phyloP scores from a whole-genome alignment of 495 filamentous ascomycete genomes.

The Penicillium egyptiacum region DNA sequence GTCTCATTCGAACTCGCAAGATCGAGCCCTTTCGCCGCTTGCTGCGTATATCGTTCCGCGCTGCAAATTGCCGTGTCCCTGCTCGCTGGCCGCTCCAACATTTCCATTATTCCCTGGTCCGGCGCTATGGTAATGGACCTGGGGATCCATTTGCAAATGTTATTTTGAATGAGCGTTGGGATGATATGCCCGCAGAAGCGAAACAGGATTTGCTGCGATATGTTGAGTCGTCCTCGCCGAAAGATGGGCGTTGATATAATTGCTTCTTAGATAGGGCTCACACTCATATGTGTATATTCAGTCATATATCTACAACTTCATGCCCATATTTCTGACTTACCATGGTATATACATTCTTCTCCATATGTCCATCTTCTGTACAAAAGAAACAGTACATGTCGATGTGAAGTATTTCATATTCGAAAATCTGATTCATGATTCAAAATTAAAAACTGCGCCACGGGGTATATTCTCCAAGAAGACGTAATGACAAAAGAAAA shows the following conservation, averaged over 20 bases:
- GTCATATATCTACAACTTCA: not conserved
- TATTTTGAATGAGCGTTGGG: constrained; percentile 37
- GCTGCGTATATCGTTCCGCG: constrained; percentile 30
- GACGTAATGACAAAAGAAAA: not conserved
- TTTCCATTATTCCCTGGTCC: constrained; percentile 29
- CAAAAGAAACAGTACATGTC: not conserved
- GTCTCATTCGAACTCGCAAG: constrained; percentile 37
- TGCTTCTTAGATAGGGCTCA: not conserved
- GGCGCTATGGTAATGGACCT: constrained; percentile 26
- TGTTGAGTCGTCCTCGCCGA: constrained; percentile 17
- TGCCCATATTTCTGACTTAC: not conserved
- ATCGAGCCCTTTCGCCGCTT: constrained; percentile 36
- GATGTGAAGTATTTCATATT: not conserved
- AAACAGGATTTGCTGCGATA: constrained; percentile 26
- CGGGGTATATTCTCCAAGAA: constrained; percentile 13
- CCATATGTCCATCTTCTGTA: not conserved
- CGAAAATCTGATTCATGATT: constrained; percentile 1
- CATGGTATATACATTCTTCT: not conserved
- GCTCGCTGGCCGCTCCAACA: constrained; percentile 34
- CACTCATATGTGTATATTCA: not conserved
- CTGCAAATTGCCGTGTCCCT: constrained; percentile 33
- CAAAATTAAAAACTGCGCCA: constrained; percentile 3
- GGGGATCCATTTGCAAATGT: constrained; percentile 40
- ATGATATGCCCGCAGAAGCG: constrained; percentile 23
- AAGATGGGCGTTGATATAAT: not conserved